Conservation (phyloP, 1,284 basidiomycete genomes). For the Fomitopsis schrenkii region DNA sequence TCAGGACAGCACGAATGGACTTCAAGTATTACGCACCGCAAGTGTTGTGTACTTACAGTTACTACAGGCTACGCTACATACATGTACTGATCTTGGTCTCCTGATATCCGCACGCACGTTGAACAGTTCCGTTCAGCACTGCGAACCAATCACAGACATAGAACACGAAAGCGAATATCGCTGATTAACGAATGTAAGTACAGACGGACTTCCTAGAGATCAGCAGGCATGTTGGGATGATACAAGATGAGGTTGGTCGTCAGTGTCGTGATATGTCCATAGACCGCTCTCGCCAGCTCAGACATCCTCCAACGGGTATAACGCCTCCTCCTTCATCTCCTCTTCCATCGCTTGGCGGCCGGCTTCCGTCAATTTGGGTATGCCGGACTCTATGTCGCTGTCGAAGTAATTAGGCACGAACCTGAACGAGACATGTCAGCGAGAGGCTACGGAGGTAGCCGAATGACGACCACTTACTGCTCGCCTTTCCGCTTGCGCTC, state of each 20-base stretch:
- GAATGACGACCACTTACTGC: conserved; percentile 51
- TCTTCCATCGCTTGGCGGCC: conserved; percentile 69
- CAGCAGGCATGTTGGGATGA: neutral
- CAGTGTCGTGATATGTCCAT: neutral
- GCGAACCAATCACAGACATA: too few species aligned
- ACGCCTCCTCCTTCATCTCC: conserved; percentile 48
- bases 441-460: neutral
- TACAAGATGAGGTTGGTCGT: neutral
- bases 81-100: too few species aligned
- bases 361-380: conserved; percentile 67
- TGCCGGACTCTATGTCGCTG: conserved; percentile 67
- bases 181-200: neutral
- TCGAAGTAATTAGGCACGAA: conserved; percentile 84
- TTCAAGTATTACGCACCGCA: too few species aligned
- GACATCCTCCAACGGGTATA: conserved; percentile 12
- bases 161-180: neutral
- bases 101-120: too few species aligned
- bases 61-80: too few species aligned
- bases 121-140: too few species aligned
- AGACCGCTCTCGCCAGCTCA: neutral
- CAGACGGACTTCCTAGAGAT: neutral
- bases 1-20: too few species aligned
- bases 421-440: conserved; percentile 35
- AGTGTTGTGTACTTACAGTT: too few species aligned
- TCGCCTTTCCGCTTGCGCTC: conserved; percentile 77